phyloP scores from a whole-genome alignment of 2,329 filamentous ascomycete species.

The Aspergillus costaricaensis region DNA sequence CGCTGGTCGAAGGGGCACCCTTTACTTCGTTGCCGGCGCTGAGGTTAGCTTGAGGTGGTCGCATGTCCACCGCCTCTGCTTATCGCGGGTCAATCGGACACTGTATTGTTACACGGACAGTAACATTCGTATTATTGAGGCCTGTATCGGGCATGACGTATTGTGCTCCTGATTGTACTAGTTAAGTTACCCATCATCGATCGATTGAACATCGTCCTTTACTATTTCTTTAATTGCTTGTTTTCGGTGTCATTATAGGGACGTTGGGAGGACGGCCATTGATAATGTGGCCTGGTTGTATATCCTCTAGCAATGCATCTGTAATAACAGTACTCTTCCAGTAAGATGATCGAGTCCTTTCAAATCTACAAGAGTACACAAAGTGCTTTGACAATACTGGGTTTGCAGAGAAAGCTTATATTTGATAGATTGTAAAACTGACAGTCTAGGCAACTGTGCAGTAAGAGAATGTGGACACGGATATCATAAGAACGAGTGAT shows the following conservation, averaged over 20 bases:
- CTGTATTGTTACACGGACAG: not conserved
- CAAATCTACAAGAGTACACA: no score
- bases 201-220: not conserved
- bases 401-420: no score
- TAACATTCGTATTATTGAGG: not conserved
- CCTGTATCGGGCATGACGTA: not conserved
- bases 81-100: not conserved
- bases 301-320: no score
- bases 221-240: not conserved
- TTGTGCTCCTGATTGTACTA: not conserved
- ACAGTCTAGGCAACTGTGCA: not conserved
- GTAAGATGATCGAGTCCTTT: no score
- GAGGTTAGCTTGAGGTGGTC: not conserved
- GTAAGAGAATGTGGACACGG: not conserved
- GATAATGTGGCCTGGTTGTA: no score
- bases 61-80: not conserved
- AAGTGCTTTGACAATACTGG: no score
- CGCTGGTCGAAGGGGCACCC: not conserved
- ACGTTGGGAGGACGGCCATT: not conserved
- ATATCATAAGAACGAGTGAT: not conserved
- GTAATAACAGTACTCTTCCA: no score
- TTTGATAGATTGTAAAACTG: not conserved
- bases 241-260: not conserved
- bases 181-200: not conserved
- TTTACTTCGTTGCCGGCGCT: not conserved